Base-by-base conservation (phyloP, 2,329 filamentous ascomycete genomes). In the Penicillium sp. region DNA sequence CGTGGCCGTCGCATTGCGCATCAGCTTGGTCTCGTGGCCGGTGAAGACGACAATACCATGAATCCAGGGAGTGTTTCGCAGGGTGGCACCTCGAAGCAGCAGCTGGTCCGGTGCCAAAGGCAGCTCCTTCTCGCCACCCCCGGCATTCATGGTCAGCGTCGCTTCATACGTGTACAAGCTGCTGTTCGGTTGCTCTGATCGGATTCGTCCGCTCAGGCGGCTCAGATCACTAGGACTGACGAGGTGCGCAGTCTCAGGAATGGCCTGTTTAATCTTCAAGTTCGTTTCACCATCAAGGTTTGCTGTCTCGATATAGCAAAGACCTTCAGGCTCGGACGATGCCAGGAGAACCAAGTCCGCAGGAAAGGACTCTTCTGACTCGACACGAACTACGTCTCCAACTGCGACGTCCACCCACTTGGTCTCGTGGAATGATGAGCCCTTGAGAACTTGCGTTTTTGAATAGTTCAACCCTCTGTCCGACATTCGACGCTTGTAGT, bases 281-380 rank as follows among this genome's bases (percentile, higher is more conserved):
- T 98, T 98, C 14, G 93, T 98, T 69, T 98, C 93, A 54, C 93
- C 93, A 58, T 98, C 93, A 43, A 98, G 74, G 62, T 98, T 98
- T 16, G 93, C 91, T 2, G 93, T 98, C 70, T 98, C 93, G 60
- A 98, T 97, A 64, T 98, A 98, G 69, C 93, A 98, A 41, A 98
- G 72, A 56, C 93, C 93, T 71, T 98, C 93, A 1, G 93, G 94
- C 64, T 98, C 94, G 5, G 93, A 97, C 59, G 88, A 94, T 7
- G 93, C 90, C 41, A 98, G 73, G 17, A 98, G 75, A 4, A 97
- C 88, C 51, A 98, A 68, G 67, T 98, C 93, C 25, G 93, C 89
- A 0, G 93, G 93, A 60, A 98, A 97, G 0, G 93, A 84, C 62
- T 95, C 83, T 63, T 98, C 94, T 0, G 90, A 96, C 62, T 97